These are phyloP conservation scores for Solanum ossicruentum DNA, from an alignment of 257 asterid species.

Conservation along the genomic window DNA sequence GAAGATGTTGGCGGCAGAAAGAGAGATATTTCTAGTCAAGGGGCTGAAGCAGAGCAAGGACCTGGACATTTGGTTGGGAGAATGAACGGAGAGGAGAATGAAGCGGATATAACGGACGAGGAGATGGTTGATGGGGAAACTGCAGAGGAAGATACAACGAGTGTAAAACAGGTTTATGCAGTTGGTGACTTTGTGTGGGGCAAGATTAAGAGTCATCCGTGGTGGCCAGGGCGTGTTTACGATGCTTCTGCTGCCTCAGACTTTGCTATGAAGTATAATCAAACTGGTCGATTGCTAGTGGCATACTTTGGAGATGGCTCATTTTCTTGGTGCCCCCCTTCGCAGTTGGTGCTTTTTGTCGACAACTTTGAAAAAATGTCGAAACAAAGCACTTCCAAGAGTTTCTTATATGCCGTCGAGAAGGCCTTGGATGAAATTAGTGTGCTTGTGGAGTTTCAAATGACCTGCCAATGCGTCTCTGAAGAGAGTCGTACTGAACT, in stretches of 20 bases:
- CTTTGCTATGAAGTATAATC: slow-evolving; percentile 31
- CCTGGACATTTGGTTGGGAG: background rate
- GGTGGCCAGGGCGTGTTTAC: slow-evolving; percentile 93
- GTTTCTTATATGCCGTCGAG: slow-evolving; percentile 30
- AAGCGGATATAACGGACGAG: background rate
- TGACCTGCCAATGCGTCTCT: slow-evolving; percentile 38
- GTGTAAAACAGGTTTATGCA: slow-evolving; percentile 14
- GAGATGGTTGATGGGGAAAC: background rate
- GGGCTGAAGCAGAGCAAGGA: background rate
- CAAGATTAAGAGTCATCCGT: slow-evolving; percentile 59
- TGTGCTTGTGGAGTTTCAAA: slow-evolving; percentile 27
- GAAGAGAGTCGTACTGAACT: slow-evolving; percentile 21
- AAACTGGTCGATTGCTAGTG: slow-evolving; percentile 44
- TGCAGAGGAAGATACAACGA: background rate
- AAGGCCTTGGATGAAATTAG: slow-evolving; percentile 41
- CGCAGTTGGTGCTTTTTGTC: slow-evolving; percentile 45
- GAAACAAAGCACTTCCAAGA: slow-evolving; percentile 14
- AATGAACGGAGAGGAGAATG: background rate
- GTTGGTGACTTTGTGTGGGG: slow-evolving; percentile 95
- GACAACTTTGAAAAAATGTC: slow-evolving; percentile 40
- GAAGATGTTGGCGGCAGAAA: background rate
- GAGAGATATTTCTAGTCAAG: background rate
- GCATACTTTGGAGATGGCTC: slow-evolving; percentile 73
- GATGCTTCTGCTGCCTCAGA: slow-evolving; percentile 54
- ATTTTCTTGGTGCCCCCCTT: slow-evolving; percentile 62